A percentile compares a stretch with the other conserved stretches of the same genome.
Conservation (phyloP, 139 green algal genomes). For the Volvox africanus region DNA sequence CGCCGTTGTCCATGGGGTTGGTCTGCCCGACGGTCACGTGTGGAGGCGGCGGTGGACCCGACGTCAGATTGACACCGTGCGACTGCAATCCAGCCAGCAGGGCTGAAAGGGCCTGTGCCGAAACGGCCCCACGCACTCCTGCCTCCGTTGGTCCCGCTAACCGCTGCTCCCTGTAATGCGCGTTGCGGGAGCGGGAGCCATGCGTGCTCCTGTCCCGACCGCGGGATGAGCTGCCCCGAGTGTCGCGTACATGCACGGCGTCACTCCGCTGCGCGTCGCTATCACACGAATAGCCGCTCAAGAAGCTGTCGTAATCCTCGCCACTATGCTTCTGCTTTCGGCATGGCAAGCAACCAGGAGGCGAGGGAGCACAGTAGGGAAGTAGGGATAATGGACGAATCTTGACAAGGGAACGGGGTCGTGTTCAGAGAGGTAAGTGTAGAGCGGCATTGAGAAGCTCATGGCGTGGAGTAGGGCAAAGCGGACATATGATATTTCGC, state of each 20-base stretch:
- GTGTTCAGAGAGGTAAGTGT: no score
- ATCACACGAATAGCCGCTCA: slow-evolving; percentile 4
- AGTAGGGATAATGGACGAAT: not conserved
- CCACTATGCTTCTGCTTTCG: not conserved
- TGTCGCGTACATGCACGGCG: slow-evolving; percentile 3
- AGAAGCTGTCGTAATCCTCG: not conserved
- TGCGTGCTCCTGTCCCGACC: not conserved
- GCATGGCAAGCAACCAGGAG: not conserved
- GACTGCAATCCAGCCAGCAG: not conserved
- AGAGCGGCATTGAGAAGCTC: no score
- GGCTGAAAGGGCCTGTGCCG: slow-evolving; percentile 4
- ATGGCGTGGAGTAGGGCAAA: no score
- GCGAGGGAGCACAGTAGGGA: not conserved
- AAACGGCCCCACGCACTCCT: not conserved
- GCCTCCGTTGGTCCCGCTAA: not conserved
- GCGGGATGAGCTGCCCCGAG: not conserved
- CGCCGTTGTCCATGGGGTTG: not conserved
- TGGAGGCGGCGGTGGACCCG: slow-evolving; percentile 11
- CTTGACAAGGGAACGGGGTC: no score
- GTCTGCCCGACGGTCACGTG: not conserved
- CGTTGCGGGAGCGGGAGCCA: not conserved
- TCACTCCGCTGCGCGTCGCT: not conserved
- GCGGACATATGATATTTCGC: no score
- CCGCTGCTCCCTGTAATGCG: not conserved
- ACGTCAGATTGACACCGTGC: slow-evolving; percentile 14